Base-by-base conservation (phyloP, 768 basidiomycete genomes). In the Dentipellis fragilis region DNA sequence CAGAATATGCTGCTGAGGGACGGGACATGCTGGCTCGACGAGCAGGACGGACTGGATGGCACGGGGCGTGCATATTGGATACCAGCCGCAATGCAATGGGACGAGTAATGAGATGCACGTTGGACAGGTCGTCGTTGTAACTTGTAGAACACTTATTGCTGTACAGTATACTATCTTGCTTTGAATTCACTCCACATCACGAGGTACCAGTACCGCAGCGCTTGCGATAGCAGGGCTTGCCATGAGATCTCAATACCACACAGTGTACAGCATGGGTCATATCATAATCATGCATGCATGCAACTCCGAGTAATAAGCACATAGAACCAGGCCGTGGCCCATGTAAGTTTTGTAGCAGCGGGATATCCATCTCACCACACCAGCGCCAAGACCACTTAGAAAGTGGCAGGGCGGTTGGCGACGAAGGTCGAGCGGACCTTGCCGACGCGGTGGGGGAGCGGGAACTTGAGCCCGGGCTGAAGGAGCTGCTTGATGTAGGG, bases 401-500 rank as follows among this genome's bases (percentile, higher is more conserved):
- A 92, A 46, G 90, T 93, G 58, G 71, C 66, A 21, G 90, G 90
- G 61, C 90, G 83, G 66, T 73, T 72, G 36, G 92, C 90, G 51
- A 84, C 80, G 69, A 94, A 94, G 56, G 84, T 90, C 63, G 85
- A 84, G 63, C 82, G 85, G 59, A 75, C 69, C 77, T 92, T 93
- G 59, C 75, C 60, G 57, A 93, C 81, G 54, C 96, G 88, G 72
- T 90, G 89, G 58, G 95, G 93, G 51, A 97, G 85, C 59, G 95
- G 95, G 93, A 98, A 99, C 73, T 86, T 93, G 80, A 98, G 89
- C 58, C 79, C 75, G 58, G 93, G 93, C 54, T 75, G 76, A 65
- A 97, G 77, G 65, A 98, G 84, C 73, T 99, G 96, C 76, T 87
- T 93, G 81, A 97, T 97, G 81, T 97, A 95, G 16, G 96, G 89